Conservation (phyloP, 23 red algal species). For the Gracilariopsis chorda region DNA sequence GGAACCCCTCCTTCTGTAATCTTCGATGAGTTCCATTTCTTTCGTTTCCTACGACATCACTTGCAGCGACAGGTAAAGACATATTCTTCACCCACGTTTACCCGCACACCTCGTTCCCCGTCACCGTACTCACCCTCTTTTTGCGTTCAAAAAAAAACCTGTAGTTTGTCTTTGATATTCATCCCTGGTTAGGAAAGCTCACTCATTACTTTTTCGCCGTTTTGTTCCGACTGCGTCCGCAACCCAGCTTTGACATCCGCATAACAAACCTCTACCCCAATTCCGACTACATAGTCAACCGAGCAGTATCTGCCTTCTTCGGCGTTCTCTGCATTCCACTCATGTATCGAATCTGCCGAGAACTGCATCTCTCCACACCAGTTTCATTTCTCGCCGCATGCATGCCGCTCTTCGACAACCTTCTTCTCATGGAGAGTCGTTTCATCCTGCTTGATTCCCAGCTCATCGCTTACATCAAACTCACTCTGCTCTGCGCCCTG, state of each 20-base stretch:
- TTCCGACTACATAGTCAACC: constrained; percentile 33
- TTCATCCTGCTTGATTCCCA: constrained; percentile 92
- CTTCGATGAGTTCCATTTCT: constrained; percentile 97
- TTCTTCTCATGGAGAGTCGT: constrained; percentile 84
- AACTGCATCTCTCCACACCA: constrained; percentile 7
- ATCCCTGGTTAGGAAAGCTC: constrained; percentile 89
- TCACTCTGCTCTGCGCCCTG: constrained; percentile 42
- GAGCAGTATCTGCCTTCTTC: constrained; percentile 68
- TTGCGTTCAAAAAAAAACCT: too few relatives aligned
- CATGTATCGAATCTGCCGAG: constrained; percentile 54
- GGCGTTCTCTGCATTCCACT: constrained; percentile 62
- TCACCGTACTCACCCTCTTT: too few relatives aligned
- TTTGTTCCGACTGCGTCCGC: constrained; percentile 17
- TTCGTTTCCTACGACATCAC: constrained; percentile 63
- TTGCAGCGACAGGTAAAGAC: constrained; percentile 30
- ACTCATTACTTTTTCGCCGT: constrained; percentile 26
- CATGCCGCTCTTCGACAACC: constrained; percentile 64
- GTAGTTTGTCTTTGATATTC: constrained; percentile 91
- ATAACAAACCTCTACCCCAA: constrained; percentile 21
- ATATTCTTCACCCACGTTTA: too few relatives aligned
- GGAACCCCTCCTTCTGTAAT: constrained; percentile 68
- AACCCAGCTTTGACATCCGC: background rate
- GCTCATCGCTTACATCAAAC: constrained; percentile 61
- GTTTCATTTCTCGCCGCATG: constrained; percentile 22
- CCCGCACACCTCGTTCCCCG: too few relatives aligned